Evolutionary conservation across 768 basidiomycete genomes (phyloP), one percentile per base, ranked within the genome.

Genomic region (Tricholoma sp.): DNA sequence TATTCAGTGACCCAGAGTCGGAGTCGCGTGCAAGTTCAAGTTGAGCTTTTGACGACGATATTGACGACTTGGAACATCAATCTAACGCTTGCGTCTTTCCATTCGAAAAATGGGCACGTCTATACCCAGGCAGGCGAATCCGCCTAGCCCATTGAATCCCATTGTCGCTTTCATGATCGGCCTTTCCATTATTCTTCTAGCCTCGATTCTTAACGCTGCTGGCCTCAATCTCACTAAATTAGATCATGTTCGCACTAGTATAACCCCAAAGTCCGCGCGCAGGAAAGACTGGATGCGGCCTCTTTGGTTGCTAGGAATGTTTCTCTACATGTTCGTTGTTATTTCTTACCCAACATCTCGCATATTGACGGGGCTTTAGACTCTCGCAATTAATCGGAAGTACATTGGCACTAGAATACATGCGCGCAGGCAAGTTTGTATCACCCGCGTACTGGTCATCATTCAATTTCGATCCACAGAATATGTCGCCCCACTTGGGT

Each of bases 401-500:
- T 66, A 94, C 91, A 0, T 79, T 94, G 17, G 92, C 92, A 1
- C 77, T 94, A 33, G 86, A 89, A 68, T 94, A 91, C 67, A 88
- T 94, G 80, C 85, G 92, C 58, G 92, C 91, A 60, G 88, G 89
- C 82, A 47, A 42, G 78, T 66, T 44, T 44, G 42, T 61, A 37
- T 45, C 28, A 34, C n/a, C 37, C 28, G n/a, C 17, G 11, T 33
- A 42, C 15, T 8, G 52, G 5, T 48, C 3, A 24, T 8, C 36
- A 53, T 53, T 55, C 57, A 2, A 29, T 24, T 52, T 6, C 65
- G 57, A 55, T 20, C 29, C 55, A 13, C 71, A 84, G 91, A 96
- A 83, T 98, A 97, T 69, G 95, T 98, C 55, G 96, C 96, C 1
- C 95, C 95, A 2, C 80, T 98, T 4, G 95, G 96, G 12, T 93